Conservation (phyloP, 495 filamentous ascomycete species). For the Jackrogersella multiformis region DNA sequence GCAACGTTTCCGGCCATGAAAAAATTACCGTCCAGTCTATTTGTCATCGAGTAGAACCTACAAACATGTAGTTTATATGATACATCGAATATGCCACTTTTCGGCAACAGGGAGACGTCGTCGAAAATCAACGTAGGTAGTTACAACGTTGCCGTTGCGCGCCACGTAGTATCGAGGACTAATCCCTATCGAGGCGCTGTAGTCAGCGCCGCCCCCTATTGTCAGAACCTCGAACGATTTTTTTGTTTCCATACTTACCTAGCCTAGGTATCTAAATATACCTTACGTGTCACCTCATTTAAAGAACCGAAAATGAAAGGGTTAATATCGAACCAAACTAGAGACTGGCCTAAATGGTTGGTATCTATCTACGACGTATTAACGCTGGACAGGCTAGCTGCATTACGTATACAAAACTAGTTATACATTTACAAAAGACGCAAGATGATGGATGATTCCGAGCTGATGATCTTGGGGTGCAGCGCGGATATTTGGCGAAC, state of each 20-base stretch:
- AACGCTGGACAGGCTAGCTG: neutral
- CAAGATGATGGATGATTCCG: neutral
- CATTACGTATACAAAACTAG: neutral
- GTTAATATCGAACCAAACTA: neutral
- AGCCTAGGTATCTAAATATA: no score
- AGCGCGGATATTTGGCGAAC: neutral
- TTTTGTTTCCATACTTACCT: neutral
- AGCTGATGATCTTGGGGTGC: neutral
- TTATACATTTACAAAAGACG: neutral
- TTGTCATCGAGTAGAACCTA: neutral
- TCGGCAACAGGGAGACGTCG: neutral
- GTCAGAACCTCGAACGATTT: neutral
- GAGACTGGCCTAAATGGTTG: neutral
- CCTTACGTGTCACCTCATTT: neutral
- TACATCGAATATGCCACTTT: neutral
- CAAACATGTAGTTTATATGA: neutral
- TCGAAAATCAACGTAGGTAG: neutral
- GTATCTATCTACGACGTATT: neutral
- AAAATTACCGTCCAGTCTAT: neutral
- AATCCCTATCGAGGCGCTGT: neutral
- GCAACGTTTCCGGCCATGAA: slow-evolving; percentile 23
- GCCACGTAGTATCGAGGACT: slow-evolving; percentile 16
- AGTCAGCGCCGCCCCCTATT: slow-evolving; percentile 8
- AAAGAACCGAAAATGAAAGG: neutral
- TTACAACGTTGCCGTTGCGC: slow-evolving; percentile 31